A percentile compares a stretch with the other conserved stretches of the same genome.
These are phyloP conservation scores for Coprinopsis cinerea DNA, from an alignment of 768 basidiomycete genomes.

Conservation along the genomic window DNA sequence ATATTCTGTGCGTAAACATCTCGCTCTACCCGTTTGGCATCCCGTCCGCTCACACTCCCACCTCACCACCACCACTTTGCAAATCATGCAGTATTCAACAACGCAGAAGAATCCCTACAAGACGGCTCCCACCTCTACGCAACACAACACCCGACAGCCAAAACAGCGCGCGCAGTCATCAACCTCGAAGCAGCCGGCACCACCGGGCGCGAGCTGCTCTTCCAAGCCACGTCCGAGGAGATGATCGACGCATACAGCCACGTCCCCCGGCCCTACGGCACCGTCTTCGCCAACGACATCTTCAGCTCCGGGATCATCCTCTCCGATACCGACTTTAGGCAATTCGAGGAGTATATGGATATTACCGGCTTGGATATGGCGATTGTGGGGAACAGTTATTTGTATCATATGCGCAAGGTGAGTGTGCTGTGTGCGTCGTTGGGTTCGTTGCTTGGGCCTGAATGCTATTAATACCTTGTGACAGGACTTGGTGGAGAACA, in stretches of 20 bases:
- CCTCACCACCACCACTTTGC: neutral
- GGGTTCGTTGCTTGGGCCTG: neutral
- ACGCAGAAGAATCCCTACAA: constrained; percentile 92
- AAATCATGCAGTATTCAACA: constrained; percentile 71
- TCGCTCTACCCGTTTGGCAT: neutral
- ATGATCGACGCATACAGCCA: constrained; percentile 90
- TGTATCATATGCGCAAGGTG: constrained; percentile 90
- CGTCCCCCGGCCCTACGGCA: constrained; percentile 87
- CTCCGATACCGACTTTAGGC: constrained; percentile 94
- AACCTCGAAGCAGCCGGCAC: constrained; percentile 95
- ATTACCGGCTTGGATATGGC: constrained; percentile 95
- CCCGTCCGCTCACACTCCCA: neutral
- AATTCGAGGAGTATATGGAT: constrained; percentile 86
- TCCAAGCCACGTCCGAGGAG: constrained; percentile 92
- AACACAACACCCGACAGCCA: constrained; percentile 74
- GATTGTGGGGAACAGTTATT: constrained; percentile 84
- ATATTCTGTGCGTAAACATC: constrained; percentile 61
- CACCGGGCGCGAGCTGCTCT: constrained; percentile 82
- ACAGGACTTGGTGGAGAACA: constrained; percentile 73
- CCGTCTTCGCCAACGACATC: constrained; percentile 85
- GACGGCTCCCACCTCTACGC: constrained; percentile 93
- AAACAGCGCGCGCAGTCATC: constrained; percentile 75
- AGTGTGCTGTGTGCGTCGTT: neutral
- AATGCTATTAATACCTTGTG: constrained; percentile 22
- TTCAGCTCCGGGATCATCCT: constrained; percentile 88